phyloP scores from a whole-genome alignment of 148 eudicot genomes.

The Camellia sinensis region DNA sequence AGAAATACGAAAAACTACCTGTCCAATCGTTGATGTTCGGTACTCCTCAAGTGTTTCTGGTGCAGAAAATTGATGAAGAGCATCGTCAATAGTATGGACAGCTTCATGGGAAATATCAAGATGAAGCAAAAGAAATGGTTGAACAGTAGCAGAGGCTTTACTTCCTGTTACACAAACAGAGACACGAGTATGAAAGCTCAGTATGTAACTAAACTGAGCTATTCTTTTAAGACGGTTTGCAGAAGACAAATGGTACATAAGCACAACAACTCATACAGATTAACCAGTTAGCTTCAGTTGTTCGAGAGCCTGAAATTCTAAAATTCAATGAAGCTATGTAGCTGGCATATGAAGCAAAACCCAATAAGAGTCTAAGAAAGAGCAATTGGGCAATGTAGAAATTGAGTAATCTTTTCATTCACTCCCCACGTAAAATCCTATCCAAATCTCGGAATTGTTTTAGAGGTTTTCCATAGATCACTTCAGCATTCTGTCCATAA shows the following conservation, averaged over 20 bases:
- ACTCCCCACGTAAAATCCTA: background rate
- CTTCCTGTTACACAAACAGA: conserved; percentile 45
- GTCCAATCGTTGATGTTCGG: conserved; percentile 58
- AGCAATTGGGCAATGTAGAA: background rate
- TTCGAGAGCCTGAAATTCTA: background rate
- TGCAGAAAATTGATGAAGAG: conserved; percentile 54
- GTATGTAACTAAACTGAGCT: background rate
- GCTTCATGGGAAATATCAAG: conserved; percentile 66
- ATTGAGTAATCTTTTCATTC: background rate
- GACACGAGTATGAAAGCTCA: background rate
- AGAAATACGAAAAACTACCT: conserved; percentile 39
- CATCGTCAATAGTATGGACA: conserved; percentile 61
- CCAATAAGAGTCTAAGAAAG: background rate
- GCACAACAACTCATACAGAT: background rate
- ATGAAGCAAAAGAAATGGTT: conserved; percentile 78
- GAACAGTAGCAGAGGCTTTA: conserved; percentile 80
- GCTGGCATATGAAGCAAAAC: background rate
- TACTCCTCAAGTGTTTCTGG: conserved; percentile 69
- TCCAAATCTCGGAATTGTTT: background rate
- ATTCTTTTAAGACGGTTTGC: background rate
- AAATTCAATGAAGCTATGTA: background rate
- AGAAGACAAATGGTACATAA: background rate
- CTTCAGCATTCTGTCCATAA: background rate
- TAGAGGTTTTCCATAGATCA: background rate
- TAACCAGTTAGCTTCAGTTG: too few relatives aligned